phyloP scores from a whole-genome alignment of 2,329 filamentous ascomycete species.

The Alternaria hordeiaustralica region DNA sequence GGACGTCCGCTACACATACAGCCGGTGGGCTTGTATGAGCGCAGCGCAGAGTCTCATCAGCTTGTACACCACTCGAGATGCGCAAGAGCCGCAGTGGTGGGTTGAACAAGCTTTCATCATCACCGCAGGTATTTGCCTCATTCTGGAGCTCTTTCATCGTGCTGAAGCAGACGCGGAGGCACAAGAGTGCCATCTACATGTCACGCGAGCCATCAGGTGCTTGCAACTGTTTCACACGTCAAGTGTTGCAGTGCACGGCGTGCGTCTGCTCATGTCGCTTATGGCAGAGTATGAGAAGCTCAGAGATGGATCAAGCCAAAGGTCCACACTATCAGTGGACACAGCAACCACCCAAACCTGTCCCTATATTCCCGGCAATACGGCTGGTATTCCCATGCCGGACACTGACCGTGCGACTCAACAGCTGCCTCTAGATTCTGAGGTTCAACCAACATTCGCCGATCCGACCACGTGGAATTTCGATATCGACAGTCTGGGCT shows the following conservation, averaged over 20 bases:
- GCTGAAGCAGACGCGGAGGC: slow-evolving; percentile 29
- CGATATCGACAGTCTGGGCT: slow-evolving; percentile 35
- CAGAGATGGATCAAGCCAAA: slow-evolving; percentile 15
- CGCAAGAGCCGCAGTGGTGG: slow-evolving; percentile 53
- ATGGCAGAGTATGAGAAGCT: slow-evolving; percentile 38
- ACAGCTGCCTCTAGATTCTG: slow-evolving; percentile 1
- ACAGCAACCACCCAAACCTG: background rate
- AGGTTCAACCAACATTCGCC: slow-evolving; percentile 17
- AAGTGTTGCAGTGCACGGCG: slow-evolving; percentile 46
- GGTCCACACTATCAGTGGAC: background rate
- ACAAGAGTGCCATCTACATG: slow-evolving; percentile 32
- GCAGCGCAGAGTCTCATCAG: slow-evolving; percentile 52
- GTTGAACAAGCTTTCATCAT: slow-evolving; percentile 47
- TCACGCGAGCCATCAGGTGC: slow-evolving; percentile 42
- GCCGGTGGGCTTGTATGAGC: slow-evolving; percentile 51
- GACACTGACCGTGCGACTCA: slow-evolving; percentile 3
- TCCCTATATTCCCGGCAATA: slow-evolving; percentile 7
- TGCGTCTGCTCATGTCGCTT: slow-evolving; percentile 47
- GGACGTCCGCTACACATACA: slow-evolving; percentile 52
- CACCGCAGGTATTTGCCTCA: slow-evolving; percentile 37
- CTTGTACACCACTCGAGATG: slow-evolving; percentile 44
- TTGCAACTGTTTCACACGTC: slow-evolving; percentile 27
- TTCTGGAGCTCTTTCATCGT: slow-evolving; percentile 39
- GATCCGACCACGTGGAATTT: slow-evolving; percentile 22
- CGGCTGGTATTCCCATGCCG: slow-evolving; percentile 15